phyloP scores from a whole-genome alignment of 2,329 filamentous ascomycete species.

The Ophiostoma sp. region DNA sequence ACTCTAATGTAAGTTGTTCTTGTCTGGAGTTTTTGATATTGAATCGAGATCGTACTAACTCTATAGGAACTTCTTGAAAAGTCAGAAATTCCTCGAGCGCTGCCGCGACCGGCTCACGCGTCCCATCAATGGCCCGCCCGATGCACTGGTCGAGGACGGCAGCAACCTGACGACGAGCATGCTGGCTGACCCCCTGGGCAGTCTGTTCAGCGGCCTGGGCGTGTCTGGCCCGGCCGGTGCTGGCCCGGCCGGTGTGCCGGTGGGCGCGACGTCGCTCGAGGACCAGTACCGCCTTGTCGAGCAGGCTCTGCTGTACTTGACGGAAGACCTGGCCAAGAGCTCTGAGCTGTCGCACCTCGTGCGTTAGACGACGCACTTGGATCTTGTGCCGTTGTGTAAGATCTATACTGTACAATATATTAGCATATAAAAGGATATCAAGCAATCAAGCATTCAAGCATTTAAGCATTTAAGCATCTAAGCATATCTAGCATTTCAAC shows the following conservation, averaged over 20 bases:
- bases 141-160: conserved; percentile 18
- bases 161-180: conserved; percentile 20
- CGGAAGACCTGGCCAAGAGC: conserved; percentile 26
- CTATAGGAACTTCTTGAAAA: conserved; percentile 24
- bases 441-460: no score
- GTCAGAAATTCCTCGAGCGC: conserved; percentile 27
- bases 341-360: conserved; percentile 22
- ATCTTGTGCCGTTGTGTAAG: no score
- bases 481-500: no score
- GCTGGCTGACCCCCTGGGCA: conserved; percentile 24
- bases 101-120: conserved; percentile 25
- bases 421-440: no score
- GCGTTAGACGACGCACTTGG: conserved; percentile 12
- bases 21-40: background rate
- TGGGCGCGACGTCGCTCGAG: conserved; percentile 22
- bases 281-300: conserved; percentile 28
- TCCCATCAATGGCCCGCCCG: conserved; percentile 16
- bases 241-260: background rate
- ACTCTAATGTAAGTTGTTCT: conserved; percentile 20
- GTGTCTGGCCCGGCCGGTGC: conserved; percentile 12
- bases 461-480: no score
- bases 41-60: background rate
- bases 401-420: no score
- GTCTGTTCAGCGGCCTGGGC: conserved; percentile 23
- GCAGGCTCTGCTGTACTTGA: conserved; percentile 26